These are phyloP conservation scores for Taxawa tesnikishii DNA, from an alignment of 2,329 filamentous ascomycete genomes.

Conservation along the genomic window DNA sequence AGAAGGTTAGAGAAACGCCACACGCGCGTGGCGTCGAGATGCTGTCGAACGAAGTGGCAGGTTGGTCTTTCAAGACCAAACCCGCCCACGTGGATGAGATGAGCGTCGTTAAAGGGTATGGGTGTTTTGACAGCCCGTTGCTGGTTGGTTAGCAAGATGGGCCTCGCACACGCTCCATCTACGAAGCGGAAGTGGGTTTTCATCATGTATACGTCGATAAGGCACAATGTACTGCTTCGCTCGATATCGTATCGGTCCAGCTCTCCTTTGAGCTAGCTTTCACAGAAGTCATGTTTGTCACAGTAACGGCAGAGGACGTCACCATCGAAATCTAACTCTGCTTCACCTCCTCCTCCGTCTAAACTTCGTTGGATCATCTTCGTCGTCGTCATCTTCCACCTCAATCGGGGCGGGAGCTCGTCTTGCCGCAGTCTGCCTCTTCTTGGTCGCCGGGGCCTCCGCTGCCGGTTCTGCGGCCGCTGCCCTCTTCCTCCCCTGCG, in stretches of 20 bases:
- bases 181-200: too few species aligned
- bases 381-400: conserved; percentile 35
- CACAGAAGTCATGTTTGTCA: too few species aligned
- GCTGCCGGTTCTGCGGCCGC: conserved; percentile 12
- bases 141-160: too few species aligned
- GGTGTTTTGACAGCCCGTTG: conserved; percentile 32
- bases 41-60: conserved; percentile 21
- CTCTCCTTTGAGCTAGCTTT: too few species aligned
- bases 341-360: conserved; percentile 28
- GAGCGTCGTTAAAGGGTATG: conserved; percentile 35
- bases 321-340: too few species aligned
- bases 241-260: too few species aligned
- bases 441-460: conserved; percentile 17
- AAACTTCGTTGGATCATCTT: conserved; percentile 46
- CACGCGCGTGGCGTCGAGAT: too few species aligned
- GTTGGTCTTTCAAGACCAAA: conserved; percentile 36
- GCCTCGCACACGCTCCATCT: too few species aligned
- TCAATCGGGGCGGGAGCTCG: conserved; percentile 6
- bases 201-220: too few species aligned
- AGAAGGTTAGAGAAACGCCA: too few species aligned
- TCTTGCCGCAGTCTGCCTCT: conserved; percentile 17
- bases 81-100: conserved; percentile 28
- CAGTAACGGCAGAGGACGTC: too few species aligned
- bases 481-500: conserved; percentile 18
- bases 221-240: too few species aligned